phyloP scores from a whole-genome alignment of 306 rosid species.

The Elaeagnus macrophylla region DNA sequence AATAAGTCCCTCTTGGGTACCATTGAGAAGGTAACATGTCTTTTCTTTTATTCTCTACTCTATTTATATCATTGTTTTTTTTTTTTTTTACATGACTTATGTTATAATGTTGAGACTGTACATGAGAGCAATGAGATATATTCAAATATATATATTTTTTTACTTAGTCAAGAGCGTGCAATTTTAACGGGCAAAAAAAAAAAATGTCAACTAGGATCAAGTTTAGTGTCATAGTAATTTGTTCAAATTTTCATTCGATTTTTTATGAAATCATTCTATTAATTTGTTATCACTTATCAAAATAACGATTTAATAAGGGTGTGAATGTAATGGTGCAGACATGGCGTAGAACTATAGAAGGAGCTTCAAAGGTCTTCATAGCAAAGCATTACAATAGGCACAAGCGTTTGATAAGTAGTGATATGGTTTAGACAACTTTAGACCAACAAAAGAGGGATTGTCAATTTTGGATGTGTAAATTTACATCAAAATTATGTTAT shows the following conservation, averaged over 20 bases:
- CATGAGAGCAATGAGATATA: too few relatives aligned
- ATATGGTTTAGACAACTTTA: constrained; percentile 34
- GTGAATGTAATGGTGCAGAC: constrained; percentile 32
- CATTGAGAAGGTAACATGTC: constrained; percentile 50
- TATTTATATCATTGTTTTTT: background rate
- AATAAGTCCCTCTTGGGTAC: constrained; percentile 57
- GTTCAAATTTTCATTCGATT: background rate
- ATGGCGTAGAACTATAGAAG: constrained; percentile 75
- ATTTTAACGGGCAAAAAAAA: background rate
- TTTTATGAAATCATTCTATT: too few relatives aligned
- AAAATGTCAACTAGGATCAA: background rate
- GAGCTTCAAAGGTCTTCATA: constrained; percentile 70
- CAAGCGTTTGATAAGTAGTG: constrained; percentile 59
- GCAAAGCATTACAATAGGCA: constrained; percentile 82
- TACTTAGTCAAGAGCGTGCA: too few relatives aligned
- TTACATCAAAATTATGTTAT: too few relatives aligned
- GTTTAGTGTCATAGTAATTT: background rate
- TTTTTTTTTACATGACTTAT: too few relatives aligned
- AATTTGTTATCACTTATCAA: too few relatives aligned
- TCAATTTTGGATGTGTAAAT: too few relatives aligned
- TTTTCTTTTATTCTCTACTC: too few relatives aligned
- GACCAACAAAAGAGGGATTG: background rate
- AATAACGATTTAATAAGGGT: too few relatives aligned
- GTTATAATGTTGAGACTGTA: too few relatives aligned
- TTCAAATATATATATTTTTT: too few relatives aligned